Evolutionary conservation across 805 yeast species (phyloP).

Genomic region (Metschnikowia rubicola): DNA sequence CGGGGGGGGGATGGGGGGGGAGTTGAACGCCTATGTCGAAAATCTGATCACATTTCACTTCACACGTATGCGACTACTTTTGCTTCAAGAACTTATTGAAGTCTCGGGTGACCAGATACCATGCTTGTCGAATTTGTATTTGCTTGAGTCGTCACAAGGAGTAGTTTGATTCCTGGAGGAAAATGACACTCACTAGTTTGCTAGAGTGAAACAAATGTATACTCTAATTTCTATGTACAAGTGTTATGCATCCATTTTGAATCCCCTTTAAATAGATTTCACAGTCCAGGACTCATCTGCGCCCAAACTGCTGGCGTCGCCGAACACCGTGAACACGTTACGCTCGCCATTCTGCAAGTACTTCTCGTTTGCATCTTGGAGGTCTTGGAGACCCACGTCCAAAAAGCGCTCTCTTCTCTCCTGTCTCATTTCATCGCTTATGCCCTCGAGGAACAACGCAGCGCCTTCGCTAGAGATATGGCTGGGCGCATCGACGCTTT

Average conservation of each 20-base stretch:
- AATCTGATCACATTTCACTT: no score
- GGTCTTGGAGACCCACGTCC: slow-evolving; percentile 59
- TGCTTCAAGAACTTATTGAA: no score
- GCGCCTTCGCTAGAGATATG: slow-evolving; percentile 79
- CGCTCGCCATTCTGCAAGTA: slow-evolving; percentile 42
- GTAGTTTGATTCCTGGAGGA: no score
- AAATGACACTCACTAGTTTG: no score
- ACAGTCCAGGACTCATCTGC: slow-evolving; percentile 21
- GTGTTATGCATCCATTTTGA: neutral
- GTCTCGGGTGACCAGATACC: no score
- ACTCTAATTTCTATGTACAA: neutral
- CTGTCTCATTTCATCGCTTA: slow-evolving; percentile 78
- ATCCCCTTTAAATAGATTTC: slow-evolving; percentile 10
- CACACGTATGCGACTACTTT: no score
- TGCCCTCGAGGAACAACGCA: slow-evolving; percentile 58
- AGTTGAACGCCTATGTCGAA: no score
- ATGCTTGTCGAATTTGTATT: no score
- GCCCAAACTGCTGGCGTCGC: slow-evolving; percentile 31
- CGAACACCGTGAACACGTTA: slow-evolving; percentile 43
- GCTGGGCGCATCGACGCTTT: slow-evolving; percentile 84
- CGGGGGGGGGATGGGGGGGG: no score
- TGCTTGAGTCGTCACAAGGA: no score
- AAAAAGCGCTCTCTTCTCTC: slow-evolving; percentile 70
- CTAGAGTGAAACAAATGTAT: no score
- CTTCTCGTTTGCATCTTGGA: slow-evolving; percentile 61